A percentile compares a stretch with the other conserved stretches of the same genome.
Conservation (phyloP, 257 asterid species). For the Rauvolfia tetraphylla region DNA sequence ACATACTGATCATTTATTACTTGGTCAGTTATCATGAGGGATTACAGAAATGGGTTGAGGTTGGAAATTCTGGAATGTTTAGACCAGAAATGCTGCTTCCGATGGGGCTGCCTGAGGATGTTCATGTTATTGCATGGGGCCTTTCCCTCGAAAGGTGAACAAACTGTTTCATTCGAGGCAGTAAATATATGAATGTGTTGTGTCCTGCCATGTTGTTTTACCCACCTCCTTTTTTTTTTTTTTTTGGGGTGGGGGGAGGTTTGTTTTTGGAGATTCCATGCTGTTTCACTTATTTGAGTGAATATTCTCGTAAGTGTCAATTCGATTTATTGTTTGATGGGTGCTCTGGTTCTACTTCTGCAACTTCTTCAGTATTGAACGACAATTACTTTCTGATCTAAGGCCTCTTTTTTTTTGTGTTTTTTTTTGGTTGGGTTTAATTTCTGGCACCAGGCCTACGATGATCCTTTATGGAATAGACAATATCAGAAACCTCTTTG, state of each 20-base stretch:
- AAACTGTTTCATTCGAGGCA: not conserved
- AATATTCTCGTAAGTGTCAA: not conserved
- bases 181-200: not conserved
- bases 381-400: not conserved
- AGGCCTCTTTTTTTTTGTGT: not conserved
- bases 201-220: too few species aligned
- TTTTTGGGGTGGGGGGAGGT: too few species aligned
- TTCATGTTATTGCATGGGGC: conserved; percentile 97
- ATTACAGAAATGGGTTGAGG: conserved; percentile 88
- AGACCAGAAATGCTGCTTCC: conserved; percentile 98
- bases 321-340: not conserved
- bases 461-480: conserved; percentile 90
- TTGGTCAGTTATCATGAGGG: conserved; percentile 87
- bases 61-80: conserved; percentile 98
- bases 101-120: conserved; percentile 97
- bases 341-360: not conserved
- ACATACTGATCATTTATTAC: not conserved
- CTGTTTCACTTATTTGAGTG: not conserved
- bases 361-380: not conserved
- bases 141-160: conserved; percentile 93
- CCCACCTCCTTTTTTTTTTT: too few species aligned
- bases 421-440: too few species aligned
- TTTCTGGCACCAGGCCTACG: conserved; percentile 58
- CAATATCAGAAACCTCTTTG: conserved; percentile 94
- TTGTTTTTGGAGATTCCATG: too few species aligned